Percentiles rank a stretch among this genome's conserved stretches.
These are phyloP conservation scores for Nemophila menziesii DNA, from an alignment of 257 asterid genomes.

Conservation along the genomic window DNA sequence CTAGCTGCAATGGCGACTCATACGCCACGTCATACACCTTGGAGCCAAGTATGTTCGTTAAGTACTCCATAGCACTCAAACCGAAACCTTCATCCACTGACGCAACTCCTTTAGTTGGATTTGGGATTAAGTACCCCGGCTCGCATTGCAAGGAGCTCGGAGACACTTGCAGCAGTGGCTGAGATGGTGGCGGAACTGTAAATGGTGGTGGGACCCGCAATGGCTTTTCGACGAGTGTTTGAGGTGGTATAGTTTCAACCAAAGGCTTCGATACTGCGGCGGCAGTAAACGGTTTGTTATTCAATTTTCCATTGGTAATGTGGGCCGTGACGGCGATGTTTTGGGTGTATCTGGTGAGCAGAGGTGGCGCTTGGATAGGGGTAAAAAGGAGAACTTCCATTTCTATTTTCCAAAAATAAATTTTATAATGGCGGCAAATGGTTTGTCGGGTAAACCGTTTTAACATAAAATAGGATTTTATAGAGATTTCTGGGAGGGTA, in stretches of 20 bases:
- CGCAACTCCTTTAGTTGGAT: slow-evolving; percentile 4
- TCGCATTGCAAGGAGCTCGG: slow-evolving; percentile 54
- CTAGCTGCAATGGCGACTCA: slow-evolving; percentile 78
- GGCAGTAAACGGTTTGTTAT: background rate
- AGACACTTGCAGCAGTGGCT: slow-evolving; percentile 29
- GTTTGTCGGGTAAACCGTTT: no score
- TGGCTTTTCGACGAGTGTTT: slow-evolving; percentile 17
- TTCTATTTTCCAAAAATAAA: background rate
- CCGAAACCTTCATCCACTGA: slow-evolving; percentile 15
- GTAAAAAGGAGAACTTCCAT: slow-evolving; percentile 44
- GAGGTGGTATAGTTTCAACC: slow-evolving; percentile 11
- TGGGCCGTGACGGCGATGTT: slow-evolving; percentile 11
- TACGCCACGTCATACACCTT: slow-evolving; percentile 87
- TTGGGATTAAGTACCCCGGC: slow-evolving; percentile 51
- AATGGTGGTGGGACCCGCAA: slow-evolving; percentile 6
- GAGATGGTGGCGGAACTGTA: slow-evolving; percentile 13
- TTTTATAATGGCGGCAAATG: no score
- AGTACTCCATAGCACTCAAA: slow-evolving; percentile 54
- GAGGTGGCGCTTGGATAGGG: slow-evolving; percentile 22
- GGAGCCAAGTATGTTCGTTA: slow-evolving; percentile 69
- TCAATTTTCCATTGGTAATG: background rate
- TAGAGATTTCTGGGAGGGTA: no score
- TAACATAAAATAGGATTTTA: no score
- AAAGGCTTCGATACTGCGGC: slow-evolving; percentile 29
- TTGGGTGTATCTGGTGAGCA: slow-evolving; percentile 18